These are phyloP conservation scores for Vanilla planifolia DNA, from an alignment of 106 monocot species.

Conservation along the genomic window DNA sequence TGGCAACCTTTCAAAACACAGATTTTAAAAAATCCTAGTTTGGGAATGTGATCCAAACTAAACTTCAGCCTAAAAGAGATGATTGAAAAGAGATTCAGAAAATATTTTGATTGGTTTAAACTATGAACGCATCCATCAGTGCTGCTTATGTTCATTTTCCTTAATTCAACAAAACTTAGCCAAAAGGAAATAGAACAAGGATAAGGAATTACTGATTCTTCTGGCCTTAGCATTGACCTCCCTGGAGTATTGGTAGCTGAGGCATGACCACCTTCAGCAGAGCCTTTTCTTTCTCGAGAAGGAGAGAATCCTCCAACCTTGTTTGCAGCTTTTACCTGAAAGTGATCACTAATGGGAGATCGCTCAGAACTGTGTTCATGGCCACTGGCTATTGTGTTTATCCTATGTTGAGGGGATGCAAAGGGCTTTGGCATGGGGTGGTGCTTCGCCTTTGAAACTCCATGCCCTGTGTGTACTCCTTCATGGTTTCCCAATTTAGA, in stretches of 20 bases:
- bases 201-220: conserved; percentile 39
- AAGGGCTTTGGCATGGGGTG: neutral
- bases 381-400: conserved; percentile 12
- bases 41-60: too few species aligned
- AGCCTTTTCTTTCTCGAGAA: conserved; percentile 28
- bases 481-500: too few species aligned
- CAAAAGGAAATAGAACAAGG: neutral
- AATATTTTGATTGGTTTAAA: too few species aligned
- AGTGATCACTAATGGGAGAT: conserved; percentile 47
- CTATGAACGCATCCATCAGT: too few species aligned
- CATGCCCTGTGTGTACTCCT: too few species aligned
- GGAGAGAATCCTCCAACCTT: conserved; percentile 24
- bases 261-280: conserved; percentile 25
- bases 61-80: too few species aligned
- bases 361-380: conserved; percentile 35
- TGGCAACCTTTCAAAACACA: too few species aligned
- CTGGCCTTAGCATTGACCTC: conserved; percentile 25
- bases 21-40: too few species aligned
- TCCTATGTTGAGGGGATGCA: conserved; percentile 13
- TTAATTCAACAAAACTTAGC: too few species aligned
- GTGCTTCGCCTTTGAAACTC: neutral
- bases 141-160: too few species aligned
- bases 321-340: conserved; percentile 25
- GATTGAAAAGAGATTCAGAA: too few species aligned
- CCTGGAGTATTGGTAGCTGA: conserved; percentile 19